A percentile compares a stretch with the other conserved stretches of the same genome.
Evolutionary conservation across 495 filamentous ascomycete genomes (phyloP).

Genomic region (Penicillium longicatenatum): DNA sequence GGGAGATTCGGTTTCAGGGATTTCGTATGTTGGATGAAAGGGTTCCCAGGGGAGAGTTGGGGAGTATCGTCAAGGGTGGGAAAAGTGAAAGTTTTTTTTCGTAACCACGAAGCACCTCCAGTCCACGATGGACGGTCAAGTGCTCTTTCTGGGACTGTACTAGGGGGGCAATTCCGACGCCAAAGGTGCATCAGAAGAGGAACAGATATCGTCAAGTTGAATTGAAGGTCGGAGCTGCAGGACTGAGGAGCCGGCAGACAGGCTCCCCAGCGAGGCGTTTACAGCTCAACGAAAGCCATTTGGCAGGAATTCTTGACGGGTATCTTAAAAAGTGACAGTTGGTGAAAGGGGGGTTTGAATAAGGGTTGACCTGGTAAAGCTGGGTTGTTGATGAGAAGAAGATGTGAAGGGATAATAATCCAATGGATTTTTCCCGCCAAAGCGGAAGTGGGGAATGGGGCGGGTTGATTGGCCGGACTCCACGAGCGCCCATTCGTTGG

Average conservation of each 20-base stretch:
- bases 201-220: slow-evolving; percentile 77
- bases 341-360: slow-evolving; percentile 18
- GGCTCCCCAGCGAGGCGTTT: slow-evolving; percentile 79
- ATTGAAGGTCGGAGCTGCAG: slow-evolving; percentile 70
- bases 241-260: slow-evolving; percentile 72
- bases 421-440: slow-evolving; percentile 35
- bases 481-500: slow-evolving; percentile 33
- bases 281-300: slow-evolving; percentile 92
- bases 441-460: slow-evolving; percentile 22
- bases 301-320: slow-evolving; percentile 77
- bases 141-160: slow-evolving; percentile 45
- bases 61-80: slow-evolving; percentile 11
- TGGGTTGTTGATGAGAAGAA: slow-evolving; percentile 36
- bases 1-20: background rate
- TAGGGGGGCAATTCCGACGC: slow-evolving; percentile 51
- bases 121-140: slow-evolving; percentile 38
- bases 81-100: slow-evolving; percentile 15
- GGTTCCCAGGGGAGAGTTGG: background rate
- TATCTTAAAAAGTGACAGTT: slow-evolving; percentile 48
- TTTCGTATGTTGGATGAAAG: background rate
- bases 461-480: slow-evolving; percentile 29
- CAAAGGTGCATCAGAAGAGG: slow-evolving; percentile 54
- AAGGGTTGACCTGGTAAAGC: slow-evolving; percentile 25
- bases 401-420: slow-evolving; percentile 24
- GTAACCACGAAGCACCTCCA: slow-evolving; percentile 42